Evolutionary conservation across 768 basidiomycete genomes (phyloP), one percentile per base, ranked within the genome.

Genomic region (Suillus alpinus): DNA sequence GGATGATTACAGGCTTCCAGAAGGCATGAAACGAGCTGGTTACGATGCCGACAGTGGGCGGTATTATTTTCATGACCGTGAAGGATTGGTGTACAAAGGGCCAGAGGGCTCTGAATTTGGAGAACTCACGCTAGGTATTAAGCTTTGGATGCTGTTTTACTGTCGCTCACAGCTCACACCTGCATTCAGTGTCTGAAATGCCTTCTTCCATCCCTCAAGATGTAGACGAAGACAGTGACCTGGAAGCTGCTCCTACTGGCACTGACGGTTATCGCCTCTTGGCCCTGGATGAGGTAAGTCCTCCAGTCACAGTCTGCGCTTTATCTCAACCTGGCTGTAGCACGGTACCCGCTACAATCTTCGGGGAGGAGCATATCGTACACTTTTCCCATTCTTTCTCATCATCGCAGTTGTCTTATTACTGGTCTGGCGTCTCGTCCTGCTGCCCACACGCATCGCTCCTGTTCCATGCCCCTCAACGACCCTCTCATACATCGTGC

Each of bases 381-480:
- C 85, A 0, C 77, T 90, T 7, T 86, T 87, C 67, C 88, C 88
- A 7, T 90, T 89, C 76, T 86, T 89, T 77, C 84, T 90, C 60
- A 80, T 88, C 53, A 80, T 89, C 46, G 83, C 81, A 12, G 86
- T 85, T 58, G 61, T 84, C 20, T 78, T 90, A 43, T 78, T 90
- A 13, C 80, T 88, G 58, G 73, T 87, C 62, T 88, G 85, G 83
- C 83, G 86, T 12, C 78, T 88, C 49, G 75, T 85, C 16, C 75
- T 84, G 49, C 68, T 69, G 3, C 72, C 73, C 9, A 68, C 79
- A 9, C 62, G 60, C 50, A 53, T 69, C 56, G 49, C 67, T 44
- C 62, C 69, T 14, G 55, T 66, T 7, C 73, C 70, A 57, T 68
- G 72, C 60, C 67, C 73, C 32, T 76, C 76, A 43, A 79, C 81